Evolutionary conservation across 805 yeast genomes (phyloP), one percentile per base, ranked within the genome.

Genomic region (Zygosaccharomyces kombuchaensis): DNA sequence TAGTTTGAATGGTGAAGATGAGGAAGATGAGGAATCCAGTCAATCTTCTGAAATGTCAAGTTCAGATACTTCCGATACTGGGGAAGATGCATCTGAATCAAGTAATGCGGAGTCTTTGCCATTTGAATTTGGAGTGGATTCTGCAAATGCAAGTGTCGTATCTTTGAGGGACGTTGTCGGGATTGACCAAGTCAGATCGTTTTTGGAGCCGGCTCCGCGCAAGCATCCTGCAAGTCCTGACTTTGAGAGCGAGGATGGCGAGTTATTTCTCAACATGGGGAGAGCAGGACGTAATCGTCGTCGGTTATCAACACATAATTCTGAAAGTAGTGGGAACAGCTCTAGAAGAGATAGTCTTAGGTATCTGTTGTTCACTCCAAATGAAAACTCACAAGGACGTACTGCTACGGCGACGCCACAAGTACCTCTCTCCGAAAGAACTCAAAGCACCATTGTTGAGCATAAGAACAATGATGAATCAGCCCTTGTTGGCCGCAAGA

Each of bases 41-140:
- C 40, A 43, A 13, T 50, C 54, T 2, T 45, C 52, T 10, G 52
- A 43, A 10, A 26, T 39, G 21, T 47, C 52, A 6, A 43, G 46
- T n/a, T 51, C 55, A 2, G 31, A 29, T 16, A 43, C 50, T 13
- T 47, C 51, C 7, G 38, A 36, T 21, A 39, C 38, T 8, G 54
- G 44, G 13, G 39, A 35, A 10, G 53, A 42, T 22, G 41, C 25
- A 14, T 50, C 54, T 3, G 45, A 41, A 17, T 45, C 45, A n/a
- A 50, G 52, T 31, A 44, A 52, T 30, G 36, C 59, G 4, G 66
- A 59, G 22, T 62, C 66, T 1, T 36, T 59, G 13, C 66, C 65
- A 2, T 59, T 59, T 48, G 66, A 65, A 46, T 64, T 64, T 47
- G 65, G 56, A 6, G 46, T 58, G n/a, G 65, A 62, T 16, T 57